Base-by-base conservation (phyloP, 495 filamentous ascomycete species). In the Penicillium steckii region DNA sequence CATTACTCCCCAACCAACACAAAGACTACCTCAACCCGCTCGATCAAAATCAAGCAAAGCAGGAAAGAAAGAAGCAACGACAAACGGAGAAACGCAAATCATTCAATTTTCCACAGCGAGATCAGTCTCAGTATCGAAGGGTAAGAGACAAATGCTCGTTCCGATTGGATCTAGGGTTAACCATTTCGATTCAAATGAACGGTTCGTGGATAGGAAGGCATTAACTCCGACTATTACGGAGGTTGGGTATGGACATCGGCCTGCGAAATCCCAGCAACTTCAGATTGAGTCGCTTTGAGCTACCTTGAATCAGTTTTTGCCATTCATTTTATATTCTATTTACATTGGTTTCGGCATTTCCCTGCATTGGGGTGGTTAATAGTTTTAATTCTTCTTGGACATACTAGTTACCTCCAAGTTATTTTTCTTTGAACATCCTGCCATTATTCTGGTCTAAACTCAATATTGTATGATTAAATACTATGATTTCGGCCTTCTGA, bases 21-120 rank as follows among this genome's bases (percentile, higher is more conserved):
- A 29, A 29, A 29, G 12, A 12, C 27, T 12, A 23, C 5, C 18
- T 8, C 18, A 10, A 41, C 12, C 42, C 17, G 13, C 42, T 1
- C 64, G 56, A 27, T 4, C 26, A 8, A 57, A 56, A 43, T 59
- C 66, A 5, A 50, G 59, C 42, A 38, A 26, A 23, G 48, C 53
- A 4, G 53, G 55, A 7, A 21, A 41, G 12, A 50, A 56, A 13
- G 32, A 12, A 4, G 18, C 33, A 35, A 21, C 47, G 15, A n/a
- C 9, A 18, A 35, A 43, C 10, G 37, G 52, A 3, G 44, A 53
- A 22, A 46, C 58, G 8, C 70, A 68, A 4, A 64, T 47, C 0
- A 57, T 75, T 18, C 66, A 75, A 40, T 56, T 77, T 23, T 76
- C 74, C 2, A 67, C 65, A 25, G 74, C 74, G 5, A 55, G 71